These are phyloP conservation scores for Agmasoma carcini DNA, from an alignment of 371 early-diverging fungal species.

Conservation along the genomic window DNA sequence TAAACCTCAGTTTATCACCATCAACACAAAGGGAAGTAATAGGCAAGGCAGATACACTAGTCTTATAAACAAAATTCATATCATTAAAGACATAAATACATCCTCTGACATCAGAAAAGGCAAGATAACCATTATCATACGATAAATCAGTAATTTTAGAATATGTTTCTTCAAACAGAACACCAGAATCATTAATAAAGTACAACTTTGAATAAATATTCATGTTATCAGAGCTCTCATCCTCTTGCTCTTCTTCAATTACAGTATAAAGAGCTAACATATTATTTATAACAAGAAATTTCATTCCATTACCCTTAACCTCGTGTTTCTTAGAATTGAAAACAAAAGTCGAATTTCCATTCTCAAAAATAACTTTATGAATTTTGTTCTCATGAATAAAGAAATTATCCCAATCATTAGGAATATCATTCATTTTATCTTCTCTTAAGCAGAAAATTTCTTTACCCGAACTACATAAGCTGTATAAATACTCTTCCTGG, in stretches of 20 bases:
- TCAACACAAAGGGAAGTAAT: conserved; percentile 36
- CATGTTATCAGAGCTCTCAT: conserved; percentile 1
- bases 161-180: too few relatives aligned
- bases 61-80: not conserved
- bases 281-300: conserved; percentile 5
- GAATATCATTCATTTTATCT: conserved; percentile 4
- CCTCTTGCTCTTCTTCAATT: conserved; percentile 10
- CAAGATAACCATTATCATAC: not conserved
- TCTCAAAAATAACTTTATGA: conserved; percentile 28
- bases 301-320: conserved; percentile 17
- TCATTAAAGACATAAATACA: conserved; percentile 13
- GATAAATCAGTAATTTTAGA: conserved; percentile 34
- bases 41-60: conserved; percentile 26
- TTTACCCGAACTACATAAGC: too few relatives aligned
- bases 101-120: conserved; percentile 29
- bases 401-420: conserved; percentile 22
- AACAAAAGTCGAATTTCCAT: conserved; percentile 17
- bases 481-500: too few relatives aligned
- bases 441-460: too few relatives aligned
- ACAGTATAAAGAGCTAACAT: conserved; percentile 17
- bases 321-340: conserved; percentile 26
- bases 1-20: conserved; percentile 21
- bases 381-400: conserved; percentile 18
- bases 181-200: too few relatives aligned
- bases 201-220: conserved; percentile 7